Evolutionary conservation across 2,329 filamentous ascomycete species (phyloP), one percentile per base, ranked within the genome.

Genomic region (Alternaria longipes): DNA sequence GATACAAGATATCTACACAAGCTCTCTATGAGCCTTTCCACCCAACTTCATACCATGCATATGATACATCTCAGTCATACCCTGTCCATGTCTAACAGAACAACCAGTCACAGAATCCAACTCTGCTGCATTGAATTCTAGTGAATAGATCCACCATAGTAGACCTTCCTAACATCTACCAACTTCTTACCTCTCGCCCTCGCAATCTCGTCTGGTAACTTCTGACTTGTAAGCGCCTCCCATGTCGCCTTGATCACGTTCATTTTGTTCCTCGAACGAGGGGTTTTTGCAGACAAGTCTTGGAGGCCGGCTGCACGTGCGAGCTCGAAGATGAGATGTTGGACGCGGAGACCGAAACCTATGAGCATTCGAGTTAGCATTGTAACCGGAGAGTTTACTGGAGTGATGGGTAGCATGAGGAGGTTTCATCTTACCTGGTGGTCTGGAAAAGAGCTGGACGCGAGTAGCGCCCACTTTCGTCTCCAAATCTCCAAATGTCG

Each of bases 261-360:
- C 93, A 98, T 97, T 70, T 93, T 93, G 84, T 97, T 98, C 74
- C 94, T 88, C 64, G 92, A 92, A 46, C 94, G 90, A 38, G 90
- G 89, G 64, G 97, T 94, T 68, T 87, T 87, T 50, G 92, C 94
- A 16, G 93, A 87, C 34, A 99, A 87, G 78, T 99, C 95, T 66
- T 90, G 85, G 74, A 99, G 93, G 67, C 95, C 95, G 41, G 89
- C 91, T 50, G 90, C 89, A 66, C 93, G 91, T 76, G 92, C 94
- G 84, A 99, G 93, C 80, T 99, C 94, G 81, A 94, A 98, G 79
- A 99, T 94, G 67, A 93, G 88, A 76, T 92, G 89, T 72, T 97
- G 93, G 77, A 92, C 93, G 74, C 95, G 92, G 69, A 98, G 90
- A 75, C 95, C 95, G 74, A 97, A 99, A 61, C 95, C 95, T 97